Evolutionary conservation across 768 basidiomycete species (phyloP).

Genomic region (Hericium rajendrae): DNA sequence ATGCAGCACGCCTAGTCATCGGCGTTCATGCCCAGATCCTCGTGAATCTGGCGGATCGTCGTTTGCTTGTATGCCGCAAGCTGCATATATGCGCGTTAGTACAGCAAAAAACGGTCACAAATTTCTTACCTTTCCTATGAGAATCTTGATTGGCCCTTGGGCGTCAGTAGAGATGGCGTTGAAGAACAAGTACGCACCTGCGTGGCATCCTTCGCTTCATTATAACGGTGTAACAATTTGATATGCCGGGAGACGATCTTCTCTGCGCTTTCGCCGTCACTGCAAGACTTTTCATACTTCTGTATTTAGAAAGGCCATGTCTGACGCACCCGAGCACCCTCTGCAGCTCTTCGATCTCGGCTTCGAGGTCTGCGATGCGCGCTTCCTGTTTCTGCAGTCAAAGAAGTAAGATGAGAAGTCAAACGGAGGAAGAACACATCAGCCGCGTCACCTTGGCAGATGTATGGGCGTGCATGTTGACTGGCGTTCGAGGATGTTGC

Average conservation of each 20-base stretch:
- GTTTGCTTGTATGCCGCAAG: slow-evolving; percentile 61
- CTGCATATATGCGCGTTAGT: slow-evolving; percentile 28
- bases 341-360: slow-evolving; percentile 40
- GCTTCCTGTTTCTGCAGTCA: slow-evolving; percentile 39
- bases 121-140: slow-evolving; percentile 59
- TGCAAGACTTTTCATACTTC: slow-evolving; percentile 7
- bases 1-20: slow-evolving; percentile 34
- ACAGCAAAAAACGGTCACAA: not conserved
- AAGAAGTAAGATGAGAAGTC: not conserved
- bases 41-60: slow-evolving; percentile 66
- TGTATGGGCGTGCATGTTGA: not conserved
- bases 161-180: not conserved
- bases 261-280: slow-evolving; percentile 37
- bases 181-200: slow-evolving; percentile 35
- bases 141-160: slow-evolving; percentile 34
- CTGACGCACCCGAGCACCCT: slow-evolving; percentile 34
- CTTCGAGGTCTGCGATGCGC: slow-evolving; percentile 35
- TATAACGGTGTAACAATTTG: slow-evolving; percentile 59
- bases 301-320: slow-evolving; percentile 3
- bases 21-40: slow-evolving; percentile 54
- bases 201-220: slow-evolving; percentile 72
- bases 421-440: not conserved
- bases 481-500: not conserved
- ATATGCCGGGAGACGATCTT: slow-evolving; percentile 55
- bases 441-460: not conserved